Conservation (phyloP, 2,329 filamentous ascomycete species). For the Fusarium robinianum region DNA sequence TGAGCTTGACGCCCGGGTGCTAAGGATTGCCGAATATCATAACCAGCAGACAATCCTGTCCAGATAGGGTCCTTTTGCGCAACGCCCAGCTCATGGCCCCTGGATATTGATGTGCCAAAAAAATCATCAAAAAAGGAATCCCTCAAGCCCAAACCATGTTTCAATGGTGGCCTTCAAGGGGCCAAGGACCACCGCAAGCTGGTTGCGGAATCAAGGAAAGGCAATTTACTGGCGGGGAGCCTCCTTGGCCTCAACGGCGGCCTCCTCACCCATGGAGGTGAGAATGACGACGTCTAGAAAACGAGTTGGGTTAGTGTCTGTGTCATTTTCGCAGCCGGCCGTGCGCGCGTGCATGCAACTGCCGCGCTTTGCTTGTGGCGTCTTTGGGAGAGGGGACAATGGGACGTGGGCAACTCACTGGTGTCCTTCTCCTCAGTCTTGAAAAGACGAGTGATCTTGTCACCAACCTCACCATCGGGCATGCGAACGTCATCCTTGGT, state of each 20-base stretch:
- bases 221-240: constrained; percentile 58
- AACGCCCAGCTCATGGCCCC: constrained; percentile 49
- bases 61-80: constrained; percentile 48
- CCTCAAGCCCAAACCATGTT: constrained; percentile 32
- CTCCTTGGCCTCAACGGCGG: constrained; percentile 92
- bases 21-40: constrained; percentile 38
- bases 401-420: constrained; percentile 80
- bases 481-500: constrained; percentile 95
- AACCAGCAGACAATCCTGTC: constrained; percentile 49
- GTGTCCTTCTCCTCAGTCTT: constrained; percentile 84
- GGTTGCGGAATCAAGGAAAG: constrained; percentile 29
- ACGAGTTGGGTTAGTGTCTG: constrained; percentile 17
- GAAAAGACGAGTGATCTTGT: constrained; percentile 84
- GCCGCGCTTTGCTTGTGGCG: no score
- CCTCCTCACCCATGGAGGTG: constrained; percentile 95
- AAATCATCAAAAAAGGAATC: constrained; percentile 42
- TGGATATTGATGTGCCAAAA: constrained; percentile 43
- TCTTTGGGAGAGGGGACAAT: not conserved
- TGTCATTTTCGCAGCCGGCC: no score
- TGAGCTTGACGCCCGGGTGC: constrained; percentile 25
- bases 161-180: constrained; percentile 32
- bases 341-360: no score
- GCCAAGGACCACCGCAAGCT: constrained; percentile 34
- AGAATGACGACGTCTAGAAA: constrained; percentile 84
- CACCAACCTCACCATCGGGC: constrained; percentile 85